phyloP scores from a whole-genome alignment of 306 rosid species.

The Quillaja saponaria region DNA sequence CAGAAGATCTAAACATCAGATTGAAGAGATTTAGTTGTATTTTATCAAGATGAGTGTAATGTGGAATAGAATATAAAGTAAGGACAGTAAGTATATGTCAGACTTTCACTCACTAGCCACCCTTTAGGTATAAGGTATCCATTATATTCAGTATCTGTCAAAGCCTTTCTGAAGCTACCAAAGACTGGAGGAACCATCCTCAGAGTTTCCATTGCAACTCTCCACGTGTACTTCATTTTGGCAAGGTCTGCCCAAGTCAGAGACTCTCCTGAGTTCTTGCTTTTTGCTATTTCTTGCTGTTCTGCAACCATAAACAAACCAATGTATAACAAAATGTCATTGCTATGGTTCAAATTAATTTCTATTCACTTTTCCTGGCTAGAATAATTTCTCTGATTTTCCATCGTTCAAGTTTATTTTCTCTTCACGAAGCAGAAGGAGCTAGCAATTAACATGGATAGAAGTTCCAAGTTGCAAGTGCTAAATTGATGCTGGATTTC shows the following conservation, averaged over 20 bases:
- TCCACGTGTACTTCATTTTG: slow-evolving; percentile 62
- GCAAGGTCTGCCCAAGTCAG: slow-evolving; percentile 55
- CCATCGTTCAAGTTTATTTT: too few species aligned
- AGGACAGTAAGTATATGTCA: too few species aligned
- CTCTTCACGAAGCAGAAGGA: too few species aligned
- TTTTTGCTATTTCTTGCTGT: slow-evolving; percentile 49
- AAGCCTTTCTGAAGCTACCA: slow-evolving; percentile 38
- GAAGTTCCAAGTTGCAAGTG: too few species aligned
- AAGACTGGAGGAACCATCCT: slow-evolving; percentile 48
- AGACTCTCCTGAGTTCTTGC: slow-evolving; percentile 36
- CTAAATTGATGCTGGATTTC: too few species aligned
- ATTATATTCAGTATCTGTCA: slow-evolving; percentile 43
- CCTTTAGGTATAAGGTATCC: slow-evolving; percentile 57
- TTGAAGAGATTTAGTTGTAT: not conserved
- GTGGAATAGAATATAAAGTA: too few species aligned
- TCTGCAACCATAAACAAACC: slow-evolving; percentile 34
- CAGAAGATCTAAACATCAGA: slow-evolving; percentile 37
- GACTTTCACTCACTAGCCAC: slow-evolving; percentile 58
- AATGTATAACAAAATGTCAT: too few species aligned
- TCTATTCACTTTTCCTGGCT: too few species aligned
- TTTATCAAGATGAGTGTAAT: too few species aligned
- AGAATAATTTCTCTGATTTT: too few species aligned
- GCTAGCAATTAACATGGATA: too few species aligned
- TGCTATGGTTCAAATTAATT: too few species aligned
- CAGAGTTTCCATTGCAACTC: slow-evolving; percentile 50